Conservation (phyloP, 495 filamentous ascomycete species). For the Penicillium tannophilum region DNA sequence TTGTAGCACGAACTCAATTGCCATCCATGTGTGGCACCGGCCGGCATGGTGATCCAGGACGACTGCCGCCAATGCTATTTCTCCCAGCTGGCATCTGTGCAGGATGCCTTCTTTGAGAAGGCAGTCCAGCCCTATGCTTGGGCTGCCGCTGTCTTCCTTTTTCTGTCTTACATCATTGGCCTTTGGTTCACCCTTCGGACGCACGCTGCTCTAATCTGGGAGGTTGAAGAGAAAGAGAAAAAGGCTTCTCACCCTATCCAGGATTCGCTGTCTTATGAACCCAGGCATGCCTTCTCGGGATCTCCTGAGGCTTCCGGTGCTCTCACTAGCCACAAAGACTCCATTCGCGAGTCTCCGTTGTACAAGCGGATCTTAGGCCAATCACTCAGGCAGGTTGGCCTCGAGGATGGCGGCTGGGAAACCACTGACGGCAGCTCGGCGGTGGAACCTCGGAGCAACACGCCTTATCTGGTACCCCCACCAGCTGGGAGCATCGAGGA, state of each 20-base stretch:
- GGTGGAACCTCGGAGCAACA: constrained; percentile 35
- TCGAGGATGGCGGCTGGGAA: constrained; percentile 53
- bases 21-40: constrained; percentile 64
- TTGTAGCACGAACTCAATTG: constrained; percentile 87
- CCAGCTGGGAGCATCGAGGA: constrained; percentile 24
- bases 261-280: constrained; percentile 46
- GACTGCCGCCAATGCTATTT: constrained; percentile 93
- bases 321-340: constrained; percentile 29
- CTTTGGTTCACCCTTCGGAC: constrained; percentile 96
- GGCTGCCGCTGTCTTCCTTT: constrained; percentile 79
- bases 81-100: constrained; percentile 80
- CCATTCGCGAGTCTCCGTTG: constrained; percentile 79
- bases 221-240: constrained; percentile 75
- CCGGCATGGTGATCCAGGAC: constrained; percentile 48
- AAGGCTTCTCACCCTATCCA: constrained; percentile 30
- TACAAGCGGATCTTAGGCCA: constrained; percentile 94
- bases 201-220: constrained; percentile 97
- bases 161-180: constrained; percentile 91
- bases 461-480: constrained; percentile 73
- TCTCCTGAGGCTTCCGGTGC: constrained; percentile 35
- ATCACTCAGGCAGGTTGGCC: constrained; percentile 77
- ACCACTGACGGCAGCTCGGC: constrained; percentile 25
- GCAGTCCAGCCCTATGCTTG: constrained; percentile 94
- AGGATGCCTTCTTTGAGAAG: constrained; percentile 83
- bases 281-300: constrained; percentile 36